phyloP scores from a whole-genome alignment of 2,329 filamentous ascomycete genomes.

The Fusarium oligoseptatum region DNA sequence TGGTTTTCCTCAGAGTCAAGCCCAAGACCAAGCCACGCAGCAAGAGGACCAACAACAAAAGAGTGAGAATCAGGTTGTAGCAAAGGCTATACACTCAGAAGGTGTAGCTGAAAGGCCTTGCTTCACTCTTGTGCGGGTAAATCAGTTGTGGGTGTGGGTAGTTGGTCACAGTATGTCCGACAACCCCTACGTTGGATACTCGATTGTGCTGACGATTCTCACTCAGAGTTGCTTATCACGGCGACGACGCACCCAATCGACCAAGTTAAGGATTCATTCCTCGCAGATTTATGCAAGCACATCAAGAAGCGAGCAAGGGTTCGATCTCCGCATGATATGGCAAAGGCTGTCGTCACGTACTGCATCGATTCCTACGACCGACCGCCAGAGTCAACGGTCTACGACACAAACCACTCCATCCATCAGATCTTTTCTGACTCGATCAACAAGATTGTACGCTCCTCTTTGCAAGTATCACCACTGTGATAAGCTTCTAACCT shows the following conservation, averaged over 20 bases:
- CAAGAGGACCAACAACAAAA: not conserved
- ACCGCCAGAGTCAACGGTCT: not conserved
- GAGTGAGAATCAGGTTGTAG: not conserved
- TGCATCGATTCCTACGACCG: not conserved
- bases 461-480: fast-evolving
- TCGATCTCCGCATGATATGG: not conserved
- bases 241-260: not conserved
- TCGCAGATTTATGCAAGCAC: not conserved
- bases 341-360: not conserved
- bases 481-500: not conserved
- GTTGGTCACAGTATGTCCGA: not conserved
- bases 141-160: not conserved
- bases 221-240: not conserved
- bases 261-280: not conserved
- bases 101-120: not conserved
- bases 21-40: not conserved
- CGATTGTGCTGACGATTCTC: not conserved
- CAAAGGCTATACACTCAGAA: not conserved
- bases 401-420: not conserved
- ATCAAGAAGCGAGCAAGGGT: not conserved
- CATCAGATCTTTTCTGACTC: not conserved
- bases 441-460: not conserved
- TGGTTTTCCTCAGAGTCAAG: not conserved
- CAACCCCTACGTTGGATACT: not conserved
- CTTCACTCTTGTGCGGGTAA: not conserved